Percentiles rank a stretch among this genome's conserved stretches.
phyloP scores from a whole-genome alignment of 495 filamentous ascomycete genomes.

The Schizothecium vesticola region DNA sequence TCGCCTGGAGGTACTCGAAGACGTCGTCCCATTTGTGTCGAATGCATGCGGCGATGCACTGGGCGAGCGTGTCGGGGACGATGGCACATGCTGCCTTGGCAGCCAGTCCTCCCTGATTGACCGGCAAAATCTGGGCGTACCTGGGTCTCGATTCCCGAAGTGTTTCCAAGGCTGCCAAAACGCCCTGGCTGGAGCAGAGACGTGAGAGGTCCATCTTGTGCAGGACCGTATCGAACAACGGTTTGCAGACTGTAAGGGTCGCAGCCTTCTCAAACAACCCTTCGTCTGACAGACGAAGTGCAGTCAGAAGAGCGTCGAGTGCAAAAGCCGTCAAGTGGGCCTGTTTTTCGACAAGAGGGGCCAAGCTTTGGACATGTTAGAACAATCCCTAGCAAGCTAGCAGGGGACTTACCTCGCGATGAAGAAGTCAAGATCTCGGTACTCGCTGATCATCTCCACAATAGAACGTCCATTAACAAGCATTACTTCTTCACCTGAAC shows the following conservation, averaged over 20 bases:
- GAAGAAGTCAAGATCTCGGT: constrained; percentile 7
- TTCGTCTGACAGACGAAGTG: not conserved
- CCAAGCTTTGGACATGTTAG: not conserved
- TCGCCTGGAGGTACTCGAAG: constrained; percentile 2
- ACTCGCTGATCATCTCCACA: constrained; percentile 8
- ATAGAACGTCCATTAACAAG: constrained; percentile 2
- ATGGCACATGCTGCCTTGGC: not conserved
- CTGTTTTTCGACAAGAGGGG: constrained; percentile 6
- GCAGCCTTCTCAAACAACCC: constrained; percentile 1
- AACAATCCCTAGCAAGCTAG: not conserved
- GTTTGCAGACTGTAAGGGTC: constrained; percentile 8
- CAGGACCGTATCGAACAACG: constrained; percentile 1
- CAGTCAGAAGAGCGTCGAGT: not conserved
- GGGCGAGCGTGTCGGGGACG: not conserved
- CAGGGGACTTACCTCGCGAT: constrained; percentile 2
- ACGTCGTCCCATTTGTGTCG: constrained; percentile 10
- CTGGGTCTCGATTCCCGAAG: not conserved
- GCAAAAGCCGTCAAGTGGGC: constrained; percentile 3
- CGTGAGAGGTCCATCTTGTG: not conserved
- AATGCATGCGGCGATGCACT: constrained; percentile 12
- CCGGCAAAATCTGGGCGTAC: not conserved
- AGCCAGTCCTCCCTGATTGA: not conserved
- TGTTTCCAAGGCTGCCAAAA: no score
- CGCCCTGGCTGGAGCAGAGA: not conserved
- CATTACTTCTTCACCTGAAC: not conserved